Percentiles rank a stretch among this genome's conserved stretches.
Conservation (phyloP, 2,329 filamentous ascomycete species). For the Sarocladiaceae sp. region DNA sequence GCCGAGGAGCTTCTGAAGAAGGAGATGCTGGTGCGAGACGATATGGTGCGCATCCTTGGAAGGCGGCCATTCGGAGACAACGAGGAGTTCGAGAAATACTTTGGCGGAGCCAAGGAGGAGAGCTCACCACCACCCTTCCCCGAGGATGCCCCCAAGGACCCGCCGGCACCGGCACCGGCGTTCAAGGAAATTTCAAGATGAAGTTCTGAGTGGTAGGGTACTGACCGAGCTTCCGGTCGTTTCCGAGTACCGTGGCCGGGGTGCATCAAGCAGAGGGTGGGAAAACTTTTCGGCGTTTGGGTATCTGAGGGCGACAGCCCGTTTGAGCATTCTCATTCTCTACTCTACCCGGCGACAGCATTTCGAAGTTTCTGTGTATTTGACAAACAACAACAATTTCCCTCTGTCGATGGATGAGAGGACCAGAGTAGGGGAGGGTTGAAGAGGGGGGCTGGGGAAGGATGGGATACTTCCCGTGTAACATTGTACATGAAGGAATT, state of each 20-base stretch:
- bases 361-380: slow-evolving; percentile 6
- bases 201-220: not conserved
- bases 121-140: slow-evolving; percentile 52
- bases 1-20: slow-evolving; percentile 90
- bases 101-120: slow-evolving; percentile 54
- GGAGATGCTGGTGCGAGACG: slow-evolving; percentile 85
- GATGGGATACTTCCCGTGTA: slow-evolving; percentile 4
- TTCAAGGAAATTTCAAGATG: slow-evolving; percentile 20
- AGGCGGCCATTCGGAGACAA: slow-evolving; percentile 80
- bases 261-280: too few species aligned
- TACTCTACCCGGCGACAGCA: slow-evolving; percentile 8
- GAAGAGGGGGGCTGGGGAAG: not conserved
- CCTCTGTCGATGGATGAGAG: slow-evolving; percentile 3
- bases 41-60: slow-evolving; percentile 84
- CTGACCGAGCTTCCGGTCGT: too few species aligned
- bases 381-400: slow-evolving; percentile 5
- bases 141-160: slow-evolving; percentile 34
- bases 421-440: not conserved
- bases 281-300: slow-evolving; percentile 5
- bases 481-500: slow-evolving; percentile 8
- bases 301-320: not conserved
- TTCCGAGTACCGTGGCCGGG: too few species aligned
- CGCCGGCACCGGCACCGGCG: slow-evolving; percentile 31
- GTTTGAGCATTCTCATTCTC: slow-evolving; percentile 2
- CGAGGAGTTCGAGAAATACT: slow-evolving; percentile 93